phyloP scores from a whole-genome alignment of 805 yeast species.

The Debaryomyces castellii region DNA sequence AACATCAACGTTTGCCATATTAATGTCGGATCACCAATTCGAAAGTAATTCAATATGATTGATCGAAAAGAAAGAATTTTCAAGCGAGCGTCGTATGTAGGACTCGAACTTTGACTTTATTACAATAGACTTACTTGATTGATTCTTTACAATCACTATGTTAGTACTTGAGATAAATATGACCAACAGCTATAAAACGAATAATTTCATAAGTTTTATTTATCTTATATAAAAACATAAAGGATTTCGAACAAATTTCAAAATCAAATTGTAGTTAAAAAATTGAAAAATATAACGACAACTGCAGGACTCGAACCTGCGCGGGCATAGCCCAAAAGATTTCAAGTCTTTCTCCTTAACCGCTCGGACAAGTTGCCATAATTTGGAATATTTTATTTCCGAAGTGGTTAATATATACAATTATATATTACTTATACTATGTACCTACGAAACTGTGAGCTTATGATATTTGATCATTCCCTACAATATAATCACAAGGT shows the following conservation, averaged over 20 bases:
- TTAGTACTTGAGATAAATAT: too few relatives aligned
- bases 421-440: neutral
- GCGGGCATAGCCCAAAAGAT: conserved; percentile 52
- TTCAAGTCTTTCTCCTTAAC: conserved; percentile 50
- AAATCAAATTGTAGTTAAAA: too few relatives aligned
- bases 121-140: too few relatives aligned
- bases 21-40: neutral
- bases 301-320: conserved; percentile 53
- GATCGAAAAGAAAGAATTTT: neutral
- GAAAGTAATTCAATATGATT: neutral
- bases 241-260: too few relatives aligned
- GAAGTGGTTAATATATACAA: neutral
- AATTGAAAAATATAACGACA: conserved; percentile 38
- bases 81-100: neutral
- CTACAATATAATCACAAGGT: too few relatives aligned
- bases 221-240: too few relatives aligned
- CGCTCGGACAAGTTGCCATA: conserved; percentile 47
- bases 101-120: neutral
- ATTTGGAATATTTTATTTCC: too few relatives aligned
- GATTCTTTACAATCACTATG: too few relatives aligned
- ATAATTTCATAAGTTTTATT: too few relatives aligned
- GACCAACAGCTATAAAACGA: too few relatives aligned
- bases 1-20: conserved; percentile 3
- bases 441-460: too few relatives aligned
- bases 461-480: too few relatives aligned